Evolutionary conservation across 2,329 filamentous ascomycete species (phyloP).

Genomic region (Epichloe sp.): DNA sequence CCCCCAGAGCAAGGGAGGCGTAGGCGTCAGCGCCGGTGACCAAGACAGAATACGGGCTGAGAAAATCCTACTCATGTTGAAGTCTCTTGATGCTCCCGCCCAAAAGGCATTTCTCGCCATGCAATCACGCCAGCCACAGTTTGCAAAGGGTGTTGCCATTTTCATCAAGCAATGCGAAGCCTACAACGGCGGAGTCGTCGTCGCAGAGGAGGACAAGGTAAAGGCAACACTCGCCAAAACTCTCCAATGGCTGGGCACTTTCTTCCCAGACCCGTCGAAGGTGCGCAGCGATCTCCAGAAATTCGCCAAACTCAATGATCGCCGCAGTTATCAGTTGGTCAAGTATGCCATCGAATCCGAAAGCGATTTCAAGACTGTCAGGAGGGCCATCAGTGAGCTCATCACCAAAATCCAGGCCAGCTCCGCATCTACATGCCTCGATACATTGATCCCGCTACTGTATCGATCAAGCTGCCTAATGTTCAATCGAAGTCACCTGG

Average conservation of each 20-base stretch:
- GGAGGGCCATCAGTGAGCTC: conserved; percentile 81
- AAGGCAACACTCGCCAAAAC: conserved; percentile 60
- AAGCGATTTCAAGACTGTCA: conserved; percentile 84
- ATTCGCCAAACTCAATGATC: conserved; percentile 83
- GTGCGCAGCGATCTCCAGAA: conserved; percentile 70
- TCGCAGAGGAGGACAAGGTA: conserved; percentile 54
- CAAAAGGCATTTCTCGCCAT: conserved; percentile 82
- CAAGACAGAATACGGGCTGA: conserved; percentile 70
- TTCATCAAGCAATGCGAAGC: conserved; percentile 77
- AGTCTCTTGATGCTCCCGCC: conserved; percentile 61
- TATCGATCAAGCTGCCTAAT: conserved; percentile 75
- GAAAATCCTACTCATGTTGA: conserved; percentile 69
- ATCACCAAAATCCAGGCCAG: conserved; percentile 65
- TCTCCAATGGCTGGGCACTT: conserved; percentile 58
- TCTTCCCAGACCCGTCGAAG: conserved; percentile 62
- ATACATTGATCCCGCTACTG: conserved; percentile 69
- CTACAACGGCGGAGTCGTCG: conserved; percentile 77
- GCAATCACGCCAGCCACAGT: conserved; percentile 63
- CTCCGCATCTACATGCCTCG: conserved; percentile 51
- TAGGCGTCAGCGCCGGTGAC: conserved; percentile 39
- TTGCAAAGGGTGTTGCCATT: conserved; percentile 59
- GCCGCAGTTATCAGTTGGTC: conserved; percentile 78
- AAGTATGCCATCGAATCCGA: conserved; percentile 74
- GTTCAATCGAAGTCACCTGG: conserved; percentile 89
- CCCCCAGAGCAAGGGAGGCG: conserved; percentile 25